These are phyloP conservation scores for Saccharomyces eubayanus DNA, from an alignment of 805 yeast species.

Conservation along the genomic window DNA sequence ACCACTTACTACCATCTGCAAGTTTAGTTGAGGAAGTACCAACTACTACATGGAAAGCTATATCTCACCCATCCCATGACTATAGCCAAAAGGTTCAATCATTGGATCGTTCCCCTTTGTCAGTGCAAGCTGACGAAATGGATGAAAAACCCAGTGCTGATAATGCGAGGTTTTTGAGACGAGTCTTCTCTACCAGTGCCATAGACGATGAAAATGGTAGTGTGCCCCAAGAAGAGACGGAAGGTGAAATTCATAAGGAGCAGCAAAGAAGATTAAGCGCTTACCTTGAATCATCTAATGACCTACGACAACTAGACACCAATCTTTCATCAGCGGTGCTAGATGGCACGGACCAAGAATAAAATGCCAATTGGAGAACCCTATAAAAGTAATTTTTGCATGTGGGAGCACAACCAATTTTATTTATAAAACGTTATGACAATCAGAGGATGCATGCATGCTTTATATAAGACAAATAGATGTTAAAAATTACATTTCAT, in stretches of 20 bases:
- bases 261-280: neutral
- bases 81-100: neutral
- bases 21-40: neutral
- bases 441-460: neutral
- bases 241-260: neutral
- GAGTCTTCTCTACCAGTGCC: neutral
- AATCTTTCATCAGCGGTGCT: neutral
- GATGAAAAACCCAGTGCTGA: neutral
- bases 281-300: neutral
- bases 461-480: neutral
- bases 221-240: neutral
- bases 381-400: neutral
- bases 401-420: neutral
- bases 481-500: neutral
- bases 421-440: neutral
- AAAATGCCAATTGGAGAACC: neutral
- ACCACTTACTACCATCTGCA: neutral
- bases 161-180: neutral
- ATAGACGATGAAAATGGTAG: neutral
- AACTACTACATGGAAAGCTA: neutral
- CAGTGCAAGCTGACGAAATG: neutral
- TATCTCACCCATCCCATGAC: neutral
- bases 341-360: neutral
- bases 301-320: neutral
- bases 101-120: neutral